Evolutionary conservation across 23 red algal species (phyloP).

Genomic region (Chondrus crispus): DNA sequence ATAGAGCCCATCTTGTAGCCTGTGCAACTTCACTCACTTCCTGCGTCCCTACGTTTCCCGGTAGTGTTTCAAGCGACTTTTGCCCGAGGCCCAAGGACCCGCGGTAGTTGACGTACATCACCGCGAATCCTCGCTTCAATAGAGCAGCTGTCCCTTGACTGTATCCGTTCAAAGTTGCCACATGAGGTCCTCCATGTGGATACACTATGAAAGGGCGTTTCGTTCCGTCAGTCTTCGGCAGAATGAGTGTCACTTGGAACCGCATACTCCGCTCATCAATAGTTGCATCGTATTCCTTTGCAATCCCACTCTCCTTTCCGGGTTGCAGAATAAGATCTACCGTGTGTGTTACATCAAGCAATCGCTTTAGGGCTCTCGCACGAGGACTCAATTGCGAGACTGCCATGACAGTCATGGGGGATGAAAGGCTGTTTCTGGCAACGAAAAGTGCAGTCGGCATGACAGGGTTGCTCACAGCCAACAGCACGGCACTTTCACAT

Average conservation of each 20-base stretch:
- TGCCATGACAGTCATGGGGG: too few species aligned
- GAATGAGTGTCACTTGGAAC: not conserved
- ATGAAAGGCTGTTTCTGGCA: too few species aligned
- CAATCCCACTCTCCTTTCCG: not conserved
- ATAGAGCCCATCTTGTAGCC: slow-evolving; percentile 64
- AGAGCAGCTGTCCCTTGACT: slow-evolving; percentile 44
- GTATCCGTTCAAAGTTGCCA: slow-evolving; percentile 56
- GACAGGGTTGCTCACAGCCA: not conserved
- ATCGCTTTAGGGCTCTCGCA: not conserved
- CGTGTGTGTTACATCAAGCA: not conserved
- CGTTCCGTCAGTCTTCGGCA: not conserved
- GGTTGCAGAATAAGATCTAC: not conserved
- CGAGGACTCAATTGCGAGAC: not conserved
- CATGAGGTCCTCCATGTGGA: slow-evolving; percentile 96
- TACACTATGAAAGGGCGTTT: slow-evolving; percentile 40
- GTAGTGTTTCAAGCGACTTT: slow-evolving; percentile 52
- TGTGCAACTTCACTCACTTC: slow-evolving; percentile 86
- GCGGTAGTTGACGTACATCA: slow-evolving; percentile 87
- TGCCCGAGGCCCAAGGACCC: slow-evolving; percentile 84
- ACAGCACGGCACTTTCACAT: not conserved
- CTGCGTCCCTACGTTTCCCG: slow-evolving; percentile 71
- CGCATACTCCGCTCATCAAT: not conserved
- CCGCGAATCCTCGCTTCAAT: slow-evolving; percentile 62
- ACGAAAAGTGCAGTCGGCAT: not conserved
- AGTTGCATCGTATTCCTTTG: not conserved